These are phyloP conservation scores for Stachybotrys elegans DNA, from an alignment of 2,329 filamentous ascomycete species.

Conservation along the genomic window DNA sequence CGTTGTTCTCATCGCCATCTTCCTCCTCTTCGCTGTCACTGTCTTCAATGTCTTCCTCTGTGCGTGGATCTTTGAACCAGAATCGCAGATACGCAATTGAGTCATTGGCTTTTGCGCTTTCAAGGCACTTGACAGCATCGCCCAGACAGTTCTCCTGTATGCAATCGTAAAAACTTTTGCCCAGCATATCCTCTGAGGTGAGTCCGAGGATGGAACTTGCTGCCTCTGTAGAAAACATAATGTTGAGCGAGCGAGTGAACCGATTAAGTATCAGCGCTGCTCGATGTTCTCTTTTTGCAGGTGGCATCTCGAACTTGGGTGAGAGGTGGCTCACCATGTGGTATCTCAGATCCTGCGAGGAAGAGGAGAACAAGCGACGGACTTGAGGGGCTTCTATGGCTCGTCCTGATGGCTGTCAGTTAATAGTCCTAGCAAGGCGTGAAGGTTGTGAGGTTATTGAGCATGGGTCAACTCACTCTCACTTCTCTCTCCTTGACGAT, in stretches of 20 bases:
- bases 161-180: slow-evolving; percentile 82
- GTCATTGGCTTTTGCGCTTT: slow-evolving; percentile 84
- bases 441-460: slow-evolving; percentile 14
- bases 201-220: slow-evolving; percentile 71
- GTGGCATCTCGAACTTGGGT: slow-evolving; percentile 65
- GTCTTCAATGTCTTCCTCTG: slow-evolving; percentile 44
- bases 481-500: slow-evolving; percentile 62
- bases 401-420: slow-evolving; percentile 49
- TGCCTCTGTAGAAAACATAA: slow-evolving; percentile 82
- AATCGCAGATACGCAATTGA: slow-evolving; percentile 88
- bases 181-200: slow-evolving; percentile 60
- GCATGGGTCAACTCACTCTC: no score
- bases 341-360: slow-evolving; percentile 77
- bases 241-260: slow-evolving; percentile 74
- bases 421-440: not conserved
- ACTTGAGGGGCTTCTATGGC: slow-evolving; percentile 74
- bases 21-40: slow-evolving; percentile 36
- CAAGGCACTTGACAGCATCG: slow-evolving; percentile 73
- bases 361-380: slow-evolving; percentile 74
- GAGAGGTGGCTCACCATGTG: slow-evolving; percentile 86
- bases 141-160: slow-evolving; percentile 72
- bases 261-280: slow-evolving; percentile 82
- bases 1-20: slow-evolving; percentile 8
- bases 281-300: slow-evolving; percentile 68
- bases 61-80: slow-evolving; percentile 71